These are phyloP conservation scores for Colletotrichum sp. DNA, from an alignment of 2,329 filamentous ascomycete species.

Conservation along the genomic window DNA sequence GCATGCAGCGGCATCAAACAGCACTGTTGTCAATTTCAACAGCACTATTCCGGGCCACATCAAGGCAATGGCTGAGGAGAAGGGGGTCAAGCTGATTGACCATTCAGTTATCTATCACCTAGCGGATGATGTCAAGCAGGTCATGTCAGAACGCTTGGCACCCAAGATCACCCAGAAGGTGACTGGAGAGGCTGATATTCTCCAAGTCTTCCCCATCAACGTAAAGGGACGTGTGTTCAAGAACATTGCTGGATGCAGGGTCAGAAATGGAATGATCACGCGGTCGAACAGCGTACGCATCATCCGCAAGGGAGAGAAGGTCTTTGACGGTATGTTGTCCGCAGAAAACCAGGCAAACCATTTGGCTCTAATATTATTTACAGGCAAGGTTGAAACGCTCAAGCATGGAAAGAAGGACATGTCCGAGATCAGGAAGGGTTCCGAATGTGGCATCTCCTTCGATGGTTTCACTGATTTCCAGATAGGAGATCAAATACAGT, in stretches of 20 bases:
- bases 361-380: neutral
- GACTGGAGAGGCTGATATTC: slow-evolving; percentile 85
- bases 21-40: slow-evolving; percentile 88
- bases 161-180: slow-evolving; percentile 73
- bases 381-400: slow-evolving; percentile 80
- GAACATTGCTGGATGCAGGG: slow-evolving; percentile 85
- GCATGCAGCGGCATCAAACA: slow-evolving; percentile 78
- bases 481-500: slow-evolving; percentile 85
- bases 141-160: slow-evolving; percentile 72
- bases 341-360: neutral
- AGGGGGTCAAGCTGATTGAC: slow-evolving; percentile 79
- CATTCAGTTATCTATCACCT: slow-evolving; percentile 87
- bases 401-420: slow-evolving; percentile 95
- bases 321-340: slow-evolving; percentile 80
- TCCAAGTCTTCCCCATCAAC: slow-evolving; percentile 84
- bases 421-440: slow-evolving; percentile 85
- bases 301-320: slow-evolving; percentile 68
- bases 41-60: slow-evolving; percentile 71
- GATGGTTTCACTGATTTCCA: slow-evolving; percentile 79
- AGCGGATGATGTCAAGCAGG: slow-evolving; percentile 72
- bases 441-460: slow-evolving; percentile 92
- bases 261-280: slow-evolving; percentile 79
- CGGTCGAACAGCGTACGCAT: slow-evolving; percentile 72
- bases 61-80: slow-evolving; percentile 69
- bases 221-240: slow-evolving; percentile 72